These are phyloP conservation scores for Fusarium lyarnte DNA, from an alignment of 2,329 filamentous ascomycete genomes.

Conservation along the genomic window DNA sequence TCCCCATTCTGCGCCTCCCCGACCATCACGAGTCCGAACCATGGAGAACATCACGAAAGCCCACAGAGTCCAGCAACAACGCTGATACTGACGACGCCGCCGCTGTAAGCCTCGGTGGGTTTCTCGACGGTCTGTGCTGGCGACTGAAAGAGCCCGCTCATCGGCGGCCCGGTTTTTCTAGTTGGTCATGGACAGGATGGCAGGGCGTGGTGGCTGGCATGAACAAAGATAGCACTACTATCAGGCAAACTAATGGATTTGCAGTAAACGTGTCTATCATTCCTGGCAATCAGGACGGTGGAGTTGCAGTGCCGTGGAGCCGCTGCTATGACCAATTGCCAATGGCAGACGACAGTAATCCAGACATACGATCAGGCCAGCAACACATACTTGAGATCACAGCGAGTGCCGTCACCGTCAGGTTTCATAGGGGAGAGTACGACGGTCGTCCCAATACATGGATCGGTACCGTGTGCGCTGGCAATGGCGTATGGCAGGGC, in stretches of 20 bases:
- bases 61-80: too few relatives aligned
- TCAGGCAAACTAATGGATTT: background rate
- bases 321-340: background rate
- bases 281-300: background rate
- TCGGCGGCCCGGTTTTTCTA: rapidly evolving
- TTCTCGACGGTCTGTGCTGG: background rate
- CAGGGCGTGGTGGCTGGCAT: background rate
- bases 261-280: background rate
- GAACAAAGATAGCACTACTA: rapidly evolving
- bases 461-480: background rate
- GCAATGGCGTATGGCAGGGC: too few relatives aligned
- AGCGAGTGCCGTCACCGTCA: background rate
- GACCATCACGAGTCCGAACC: too few relatives aligned
- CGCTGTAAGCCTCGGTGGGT: rapidly evolving
- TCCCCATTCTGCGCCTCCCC: background rate
- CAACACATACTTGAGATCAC: background rate
- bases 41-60: too few relatives aligned
- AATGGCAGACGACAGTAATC: background rate
- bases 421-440: background rate
- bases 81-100: rapidly evolving
- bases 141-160: background rate
- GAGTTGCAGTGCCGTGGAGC: background rate
- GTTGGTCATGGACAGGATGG: background rate
- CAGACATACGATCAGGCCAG: background rate
- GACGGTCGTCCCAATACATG: background rate